phyloP scores from a whole-genome alignment of 108 stramenopile species.

The Discostella stelligeroides region DNA sequence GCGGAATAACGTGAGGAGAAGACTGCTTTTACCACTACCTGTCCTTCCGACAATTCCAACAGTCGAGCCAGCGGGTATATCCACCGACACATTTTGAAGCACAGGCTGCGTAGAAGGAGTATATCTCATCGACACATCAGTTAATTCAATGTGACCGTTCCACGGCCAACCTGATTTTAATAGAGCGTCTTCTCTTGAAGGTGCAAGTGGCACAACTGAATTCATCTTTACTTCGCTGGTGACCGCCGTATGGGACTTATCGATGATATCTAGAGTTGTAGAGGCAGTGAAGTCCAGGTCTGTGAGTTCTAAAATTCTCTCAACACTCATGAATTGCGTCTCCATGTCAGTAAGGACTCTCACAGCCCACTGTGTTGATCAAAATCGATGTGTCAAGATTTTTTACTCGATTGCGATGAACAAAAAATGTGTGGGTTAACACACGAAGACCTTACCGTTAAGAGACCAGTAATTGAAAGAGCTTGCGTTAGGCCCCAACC shows the following conservation, averaged over 20 bases:
- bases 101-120: slow-evolving; percentile 62
- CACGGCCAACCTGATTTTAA: slow-evolving; percentile 72
- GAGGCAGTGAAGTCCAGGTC: slow-evolving; percentile 41
- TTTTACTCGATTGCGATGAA: not conserved
- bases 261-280: not conserved
- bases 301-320: slow-evolving; percentile 66
- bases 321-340: slow-evolving; percentile 70
- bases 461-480: slow-evolving; percentile 75
- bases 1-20: slow-evolving; percentile 91
- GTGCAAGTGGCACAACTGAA: not conserved
- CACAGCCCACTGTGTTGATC: slow-evolving; percentile 8
- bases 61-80: slow-evolving; percentile 65
- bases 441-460: slow-evolving; percentile 38
- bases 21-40: slow-evolving; percentile 79
- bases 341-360: slow-evolving; percentile 62
- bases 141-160: slow-evolving; percentile 70
- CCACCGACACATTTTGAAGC: slow-evolving; percentile 58
- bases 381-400: not conserved
- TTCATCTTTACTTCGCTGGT: not conserved
- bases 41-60: slow-evolving; percentile 78
- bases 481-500: slow-evolving; percentile 88
- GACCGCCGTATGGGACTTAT: too few relatives aligned
- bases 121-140: slow-evolving; percentile 81
- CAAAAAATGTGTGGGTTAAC: not conserved
- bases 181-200: slow-evolving; percentile 2